Conservation (phyloP, 352 stramenopile genomes). For the Thalassiosira pacifica region DNA sequence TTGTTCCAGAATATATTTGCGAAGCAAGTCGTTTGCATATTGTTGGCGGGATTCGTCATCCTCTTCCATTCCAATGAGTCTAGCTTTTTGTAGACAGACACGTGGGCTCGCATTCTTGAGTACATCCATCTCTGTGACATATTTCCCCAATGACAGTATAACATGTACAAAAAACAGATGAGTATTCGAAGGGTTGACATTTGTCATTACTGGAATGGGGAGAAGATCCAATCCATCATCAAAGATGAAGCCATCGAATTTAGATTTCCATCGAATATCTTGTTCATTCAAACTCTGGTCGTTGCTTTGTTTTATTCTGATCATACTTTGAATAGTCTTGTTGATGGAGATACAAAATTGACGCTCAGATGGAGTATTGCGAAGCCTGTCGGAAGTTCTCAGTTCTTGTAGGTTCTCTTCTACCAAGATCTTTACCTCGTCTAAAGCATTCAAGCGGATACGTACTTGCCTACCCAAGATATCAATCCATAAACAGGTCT, state of each 20-base stretch:
- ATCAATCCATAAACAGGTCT: slow-evolving; percentile 17
- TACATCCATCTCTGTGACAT: slow-evolving; percentile 42
- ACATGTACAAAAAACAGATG: slow-evolving; percentile 44
- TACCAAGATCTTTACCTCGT: slow-evolving; percentile 13
- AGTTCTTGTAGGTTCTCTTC: slow-evolving; percentile 18
- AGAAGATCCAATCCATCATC: slow-evolving; percentile 27
- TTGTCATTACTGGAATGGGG: slow-evolving; percentile 10
- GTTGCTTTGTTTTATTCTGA: not conserved
- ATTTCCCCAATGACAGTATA: slow-evolving; percentile 38
- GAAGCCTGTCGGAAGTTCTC: not conserved
- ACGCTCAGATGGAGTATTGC: slow-evolving; percentile 5
- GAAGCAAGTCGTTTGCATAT: not conserved
- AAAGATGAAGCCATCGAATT: slow-evolving; percentile 13
- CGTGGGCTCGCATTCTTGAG: not conserved
- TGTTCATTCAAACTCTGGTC: not conserved
- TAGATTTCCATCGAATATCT: not conserved
- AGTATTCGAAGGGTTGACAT: slow-evolving; percentile 20
- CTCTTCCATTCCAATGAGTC: slow-evolving; percentile 5
- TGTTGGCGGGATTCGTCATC: not conserved
- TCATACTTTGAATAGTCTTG: slow-evolving; percentile 2
- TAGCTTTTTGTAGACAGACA: not conserved
- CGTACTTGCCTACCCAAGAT: not conserved
- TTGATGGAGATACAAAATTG: slow-evolving; percentile 14
- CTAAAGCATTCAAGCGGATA: not conserved
- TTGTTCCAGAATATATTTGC: slow-evolving; percentile 29